Conservation (phyloP, 208 protist genomes). For the Leptomonas pyrrhocoris region DNA sequence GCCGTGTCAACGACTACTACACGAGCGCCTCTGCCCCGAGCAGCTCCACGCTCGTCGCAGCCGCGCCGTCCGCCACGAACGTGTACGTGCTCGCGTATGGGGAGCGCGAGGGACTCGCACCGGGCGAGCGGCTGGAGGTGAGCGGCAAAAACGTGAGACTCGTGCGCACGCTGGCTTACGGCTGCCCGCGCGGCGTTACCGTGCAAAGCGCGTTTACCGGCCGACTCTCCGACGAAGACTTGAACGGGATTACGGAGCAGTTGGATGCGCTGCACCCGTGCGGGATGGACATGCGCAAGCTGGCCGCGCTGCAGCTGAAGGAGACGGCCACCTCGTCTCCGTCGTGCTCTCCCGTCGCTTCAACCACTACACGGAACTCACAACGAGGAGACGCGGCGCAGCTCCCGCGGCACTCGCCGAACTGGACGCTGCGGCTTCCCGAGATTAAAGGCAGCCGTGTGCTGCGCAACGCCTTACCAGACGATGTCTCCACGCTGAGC, state of each 20-base stretch:
- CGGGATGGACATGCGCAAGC: slow-evolving; percentile 14
- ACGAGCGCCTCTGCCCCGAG: slow-evolving; percentile 32
- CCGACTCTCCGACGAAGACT: slow-evolving; percentile 21
- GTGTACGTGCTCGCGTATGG: slow-evolving; percentile 73
- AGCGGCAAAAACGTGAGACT: slow-evolving; percentile 57
- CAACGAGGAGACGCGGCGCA: neutral
- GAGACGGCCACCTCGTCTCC: neutral
- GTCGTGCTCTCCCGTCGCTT: neutral
- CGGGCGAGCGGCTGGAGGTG: slow-evolving; percentile 69
- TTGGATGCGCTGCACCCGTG: slow-evolving; percentile 25
- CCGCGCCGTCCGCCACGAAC: slow-evolving; percentile 62
- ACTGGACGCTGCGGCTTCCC: slow-evolving; percentile 26
- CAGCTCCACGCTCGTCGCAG: slow-evolving; percentile 42
- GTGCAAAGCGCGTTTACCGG: slow-evolving; percentile 30
- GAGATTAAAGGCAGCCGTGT: slow-evolving; percentile 19
- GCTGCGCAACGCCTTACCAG: slow-evolving; percentile 10
- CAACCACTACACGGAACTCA: neutral
- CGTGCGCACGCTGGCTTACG: slow-evolving; percentile 50
- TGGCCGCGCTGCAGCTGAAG: slow-evolving; percentile 10
- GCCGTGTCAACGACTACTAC: slow-evolving; percentile 45
- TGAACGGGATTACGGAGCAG: slow-evolving; percentile 35
- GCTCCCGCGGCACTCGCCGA: neutral
- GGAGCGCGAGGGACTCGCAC: slow-evolving; percentile 59
- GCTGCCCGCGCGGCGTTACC: slow-evolving; percentile 42
- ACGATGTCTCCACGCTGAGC: slow-evolving; percentile 5